These are phyloP conservation scores for Cutaneotrichosporon sp. DNA, from an alignment of 1,284 basidiomycete species.

Conservation along the genomic window DNA sequence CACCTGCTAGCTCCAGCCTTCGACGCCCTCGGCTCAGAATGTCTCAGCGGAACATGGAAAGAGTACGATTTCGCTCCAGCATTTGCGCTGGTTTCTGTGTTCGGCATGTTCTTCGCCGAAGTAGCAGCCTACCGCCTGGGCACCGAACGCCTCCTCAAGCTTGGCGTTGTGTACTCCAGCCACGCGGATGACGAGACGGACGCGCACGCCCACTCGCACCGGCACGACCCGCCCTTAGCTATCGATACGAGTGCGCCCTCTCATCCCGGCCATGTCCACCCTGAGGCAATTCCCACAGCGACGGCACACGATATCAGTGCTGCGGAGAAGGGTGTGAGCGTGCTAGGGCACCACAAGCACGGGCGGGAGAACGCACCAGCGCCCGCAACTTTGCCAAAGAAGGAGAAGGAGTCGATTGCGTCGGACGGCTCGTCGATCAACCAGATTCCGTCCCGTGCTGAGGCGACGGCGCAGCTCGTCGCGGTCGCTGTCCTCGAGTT, in stretches of 20 bases:
- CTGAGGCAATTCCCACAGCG: conserved; percentile 11
- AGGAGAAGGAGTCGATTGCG: conserved; percentile 1
- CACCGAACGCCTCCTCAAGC: conserved; percentile 39
- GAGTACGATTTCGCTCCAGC: conserved; percentile 75
- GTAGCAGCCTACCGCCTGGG: conserved; percentile 67
- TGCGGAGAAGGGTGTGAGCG: no score
- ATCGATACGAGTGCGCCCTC: conserved; percentile 30
- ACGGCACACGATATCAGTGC: conserved; percentile 10
- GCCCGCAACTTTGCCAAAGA: no score
- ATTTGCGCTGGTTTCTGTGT: conserved; percentile 72
- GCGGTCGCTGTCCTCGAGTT: conserved; percentile 58
- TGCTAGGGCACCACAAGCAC: no score
- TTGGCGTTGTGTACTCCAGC: conserved; percentile 39
- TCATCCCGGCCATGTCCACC: conserved; percentile 24
- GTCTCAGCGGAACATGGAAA: conserved; percentile 66
- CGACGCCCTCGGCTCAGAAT: conserved; percentile 64
- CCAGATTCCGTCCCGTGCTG: conserved; percentile 23
- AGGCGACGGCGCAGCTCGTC: conserved; percentile 65
- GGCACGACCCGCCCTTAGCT: conserved; percentile 53
- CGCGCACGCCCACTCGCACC: conserved; percentile 62
- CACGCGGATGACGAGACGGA: conserved; percentile 56
- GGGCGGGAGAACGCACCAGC: no score
- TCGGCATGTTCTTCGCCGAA: conserved; percentile 77
- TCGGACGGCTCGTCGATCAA: conserved; percentile 16
- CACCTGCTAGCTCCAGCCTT: conserved; percentile 74